Evolutionary conservation across 2,329 filamentous ascomycete species (phyloP).

Genomic region (Penicillium aurantiogriseum): DNA sequence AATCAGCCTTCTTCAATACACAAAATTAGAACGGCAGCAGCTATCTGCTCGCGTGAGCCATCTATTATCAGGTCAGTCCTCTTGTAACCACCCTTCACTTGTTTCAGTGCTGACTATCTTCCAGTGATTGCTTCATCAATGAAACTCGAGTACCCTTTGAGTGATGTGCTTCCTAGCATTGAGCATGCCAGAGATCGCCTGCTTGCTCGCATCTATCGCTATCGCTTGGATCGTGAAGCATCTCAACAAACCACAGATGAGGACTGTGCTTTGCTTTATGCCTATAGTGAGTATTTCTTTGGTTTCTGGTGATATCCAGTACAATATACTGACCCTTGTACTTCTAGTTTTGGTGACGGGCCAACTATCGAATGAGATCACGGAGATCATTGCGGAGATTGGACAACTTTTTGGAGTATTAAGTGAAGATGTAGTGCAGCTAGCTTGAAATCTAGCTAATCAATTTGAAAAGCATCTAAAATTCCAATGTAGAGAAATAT

Average conservation of each 20-base stretch:
- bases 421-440: conserved; percentile 60
- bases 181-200: conserved; percentile 76
- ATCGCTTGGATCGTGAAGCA: conserved; percentile 65
- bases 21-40: conserved; percentile 72
- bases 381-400: conserved; percentile 54
- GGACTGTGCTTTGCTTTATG: conserved; percentile 90
- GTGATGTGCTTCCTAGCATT: conserved; percentile 81
- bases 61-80: conserved; percentile 60
- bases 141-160: conserved; percentile 91
- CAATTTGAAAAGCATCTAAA: background rate
- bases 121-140: conserved; percentile 86
- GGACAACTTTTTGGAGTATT: conserved; percentile 61
- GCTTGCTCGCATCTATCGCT: conserved; percentile 83
- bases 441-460: conserved; percentile 42
- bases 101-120: conserved; percentile 40
- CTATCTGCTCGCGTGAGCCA: conserved; percentile 89
- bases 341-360: conserved; percentile 59
- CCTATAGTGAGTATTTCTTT: conserved; percentile 63
- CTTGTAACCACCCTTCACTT: background rate
- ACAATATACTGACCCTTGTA: conserved; percentile 2
- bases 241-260: conserved; percentile 49
- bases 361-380: conserved; percentile 57
- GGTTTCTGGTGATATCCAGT: background rate
- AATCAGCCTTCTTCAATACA: conserved; percentile 74
- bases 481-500: background rate